Evolutionary conservation across 2,329 filamentous ascomycete genomes (phyloP), one percentile per base, ranked within the genome.

Genomic region (Ambrosiella beaveri): DNA sequence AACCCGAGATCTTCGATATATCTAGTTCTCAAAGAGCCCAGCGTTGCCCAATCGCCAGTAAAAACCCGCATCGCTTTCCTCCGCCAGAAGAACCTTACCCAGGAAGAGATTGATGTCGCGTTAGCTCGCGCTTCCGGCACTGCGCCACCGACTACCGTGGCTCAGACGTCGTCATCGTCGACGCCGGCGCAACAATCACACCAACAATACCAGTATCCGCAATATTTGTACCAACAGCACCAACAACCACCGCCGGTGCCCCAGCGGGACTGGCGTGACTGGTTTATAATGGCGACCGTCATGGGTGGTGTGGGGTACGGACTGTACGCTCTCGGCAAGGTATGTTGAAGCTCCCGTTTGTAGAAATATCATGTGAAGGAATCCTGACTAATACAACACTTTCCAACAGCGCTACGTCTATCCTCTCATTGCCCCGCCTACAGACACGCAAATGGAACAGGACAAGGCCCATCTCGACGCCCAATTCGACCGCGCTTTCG

Each of bases 271-370:
- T 98, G 93, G 93, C 80, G 94, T 62, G 93, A 98, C 68, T 97
- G 89, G 86, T 98, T 98, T 71, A 97, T 98, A 70, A 95, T 97
- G 88, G 93, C 93, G 7, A 98, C 93, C 0, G 87, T 97, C 11
- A 85, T 94, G 62, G 85, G 89, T 59, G 88, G 90, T 54, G 84
- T 96, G 17, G 79, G 88, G 44, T 97, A 96, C 66, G 91, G 90
- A 0, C 71, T 95, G 19, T 98, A 93, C 68, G 80, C 84, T 63
- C 78, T 96, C 13, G 87, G 89, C 61, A 94, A 94, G 80, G 86
- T 88, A 73, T 27, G 27, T 27, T 27, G 27, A 27, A 4, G 27
- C 3, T 27, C 27, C 27, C 27, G 27, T 27, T 27, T 27, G 27
- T 27, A 27, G 27, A 27, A 4, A 27, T 27, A 27, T 27, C 27